Percentiles rank a stretch among this genome's conserved stretches.
Evolutionary conservation across 2,329 filamentous ascomycete genomes (phyloP).

Genomic region (Fusarium veterinarium): DNA sequence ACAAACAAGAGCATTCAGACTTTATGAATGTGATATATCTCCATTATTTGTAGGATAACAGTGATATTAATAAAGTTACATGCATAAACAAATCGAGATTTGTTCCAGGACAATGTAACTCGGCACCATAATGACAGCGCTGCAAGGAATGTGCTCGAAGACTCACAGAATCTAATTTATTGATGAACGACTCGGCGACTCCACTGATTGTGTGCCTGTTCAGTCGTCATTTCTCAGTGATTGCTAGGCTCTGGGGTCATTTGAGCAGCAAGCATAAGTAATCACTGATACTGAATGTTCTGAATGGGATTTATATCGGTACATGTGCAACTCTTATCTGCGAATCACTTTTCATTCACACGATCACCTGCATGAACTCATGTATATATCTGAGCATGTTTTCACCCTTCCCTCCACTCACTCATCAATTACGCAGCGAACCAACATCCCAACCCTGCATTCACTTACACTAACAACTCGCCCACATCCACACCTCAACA

Average conservation of each 20-base stretch:
- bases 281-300: not conserved
- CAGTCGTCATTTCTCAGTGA: rapidly evolving
- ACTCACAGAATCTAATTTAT: too few relatives aligned
- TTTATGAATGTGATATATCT: not conserved
- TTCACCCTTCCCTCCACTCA: not conserved
- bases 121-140: not conserved
- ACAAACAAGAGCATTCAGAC: not conserved
- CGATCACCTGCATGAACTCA: not conserved
- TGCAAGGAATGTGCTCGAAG: not conserved
- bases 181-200: not conserved
- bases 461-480: not conserved
- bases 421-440: not conserved
- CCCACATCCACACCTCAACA: not conserved
- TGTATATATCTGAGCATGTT: not conserved
- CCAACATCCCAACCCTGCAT: not conserved
- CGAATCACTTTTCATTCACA: not conserved
- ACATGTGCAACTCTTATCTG: not conserved
- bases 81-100: not conserved
- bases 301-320: not conserved
- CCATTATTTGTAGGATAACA: too few relatives aligned
- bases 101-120: not conserved
- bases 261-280: not conserved
- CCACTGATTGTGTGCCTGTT: too few relatives aligned
- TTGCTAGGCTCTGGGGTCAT: not conserved
- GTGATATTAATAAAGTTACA: not conserved